Evolutionary conservation across 441 rosid species (phyloP), one percentile per base, ranked within the genome.

Genomic region (Dalechampia spathulata): DNA sequence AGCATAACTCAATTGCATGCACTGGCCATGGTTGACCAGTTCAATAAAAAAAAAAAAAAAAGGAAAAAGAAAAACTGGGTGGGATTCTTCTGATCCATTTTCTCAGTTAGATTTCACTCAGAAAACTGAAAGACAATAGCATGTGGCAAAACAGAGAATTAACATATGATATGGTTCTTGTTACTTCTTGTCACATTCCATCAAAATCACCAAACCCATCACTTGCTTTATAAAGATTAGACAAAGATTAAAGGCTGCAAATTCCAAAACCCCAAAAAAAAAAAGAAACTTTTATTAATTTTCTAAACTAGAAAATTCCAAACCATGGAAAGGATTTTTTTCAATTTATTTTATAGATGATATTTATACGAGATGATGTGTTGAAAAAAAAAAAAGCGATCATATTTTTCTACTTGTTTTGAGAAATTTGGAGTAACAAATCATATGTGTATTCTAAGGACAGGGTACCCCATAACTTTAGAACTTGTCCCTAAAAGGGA

Each of bases 181-280:
- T 49, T 26, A 7, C 1, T 15, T 15, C 53, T 49, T 16, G 17
- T 49, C 53, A 49, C 7, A 49, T 3, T 12, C 28, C 28, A 21
- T 20, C 17, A 4, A 57, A 58, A 9, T 13, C 19, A 20, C 34
- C 25, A 11, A 59, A 26, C 19, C 38, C 52, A 47, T 59, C 26
- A 28, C 63, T 49, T 49, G 63, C 19, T 23, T 5, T 19, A 59
- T 48, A 12, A 59, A 59, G 40, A 48, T 4, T 0, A 37, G 55
- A 39, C 28, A 49, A 39, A n/a, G 25, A 21, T 25, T 22, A 58
- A 58, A 7, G 39, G 25, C 17, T 58, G 12, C 37, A 25, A 36
- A 11, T 3, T 30, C n/a, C n/a, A n/a, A n/a, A n/a, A n/a, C n/a
- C n/a, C n/a, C n/a, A 30, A 8, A 30, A 8, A 30, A 30, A 30